Conservation (phyloP, 192 early-diverging fungal genomes). For the Mortierella antarctica region DNA sequence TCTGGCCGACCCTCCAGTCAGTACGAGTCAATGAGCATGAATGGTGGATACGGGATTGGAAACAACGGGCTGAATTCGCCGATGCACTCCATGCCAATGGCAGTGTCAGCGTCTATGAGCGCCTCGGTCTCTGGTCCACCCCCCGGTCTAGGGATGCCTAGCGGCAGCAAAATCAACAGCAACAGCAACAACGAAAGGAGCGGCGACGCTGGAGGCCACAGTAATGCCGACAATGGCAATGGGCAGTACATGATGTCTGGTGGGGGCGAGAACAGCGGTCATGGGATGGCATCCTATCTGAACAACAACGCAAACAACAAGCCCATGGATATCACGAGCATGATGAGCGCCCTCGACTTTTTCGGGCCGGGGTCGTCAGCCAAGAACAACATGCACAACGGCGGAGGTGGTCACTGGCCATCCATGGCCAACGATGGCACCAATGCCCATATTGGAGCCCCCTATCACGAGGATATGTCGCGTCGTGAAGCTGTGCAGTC, state of each 20-base stretch:
- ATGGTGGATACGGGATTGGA: neutral
- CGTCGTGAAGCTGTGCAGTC: too few species aligned
- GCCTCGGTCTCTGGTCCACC: conserved; percentile 29
- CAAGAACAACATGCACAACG: conserved; percentile 4
- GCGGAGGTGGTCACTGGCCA: conserved; percentile 34
- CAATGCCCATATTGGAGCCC: neutral
- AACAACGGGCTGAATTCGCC: conserved; percentile 5
- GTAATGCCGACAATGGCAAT: neutral
- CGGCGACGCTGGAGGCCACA: neutral
- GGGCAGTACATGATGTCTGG: conserved; percentile 30
- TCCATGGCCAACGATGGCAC: conserved; percentile 6
- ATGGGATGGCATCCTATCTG: conserved; percentile 4
- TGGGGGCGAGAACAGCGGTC: neutral
- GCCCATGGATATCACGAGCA: conserved; percentile 37
- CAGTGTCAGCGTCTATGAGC: neutral
- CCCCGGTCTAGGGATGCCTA: conserved; percentile 33
- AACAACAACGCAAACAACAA: conserved; percentile 7
- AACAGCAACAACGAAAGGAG: conserved; percentile 6
- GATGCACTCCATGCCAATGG: neutral
- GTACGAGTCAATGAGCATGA: conserved; percentile 22
- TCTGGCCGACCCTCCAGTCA: conserved; percentile 16
- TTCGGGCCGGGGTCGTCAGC: conserved; percentile 23
- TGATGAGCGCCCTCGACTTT: conserved; percentile 46
- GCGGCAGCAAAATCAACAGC: conserved; percentile 16
- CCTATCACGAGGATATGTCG: too few species aligned